These are phyloP conservation scores for Pichia norvegensis DNA, from an alignment of 1,139 yeast genomes.

Conservation along the genomic window DNA sequence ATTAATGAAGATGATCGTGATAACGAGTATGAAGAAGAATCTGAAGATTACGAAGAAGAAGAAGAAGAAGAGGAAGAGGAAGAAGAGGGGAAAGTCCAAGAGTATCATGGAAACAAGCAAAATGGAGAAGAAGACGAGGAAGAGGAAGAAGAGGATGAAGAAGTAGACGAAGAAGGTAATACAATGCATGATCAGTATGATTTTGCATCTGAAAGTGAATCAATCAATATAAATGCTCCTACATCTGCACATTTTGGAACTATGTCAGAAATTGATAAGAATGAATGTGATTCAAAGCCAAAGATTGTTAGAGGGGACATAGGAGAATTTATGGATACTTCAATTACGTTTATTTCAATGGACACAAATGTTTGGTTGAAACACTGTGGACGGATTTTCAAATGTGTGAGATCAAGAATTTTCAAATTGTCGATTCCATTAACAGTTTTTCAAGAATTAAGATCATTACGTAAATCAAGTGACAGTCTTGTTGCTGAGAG, in stretches of 20 bases:
- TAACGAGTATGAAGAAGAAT: constrained; percentile 4
- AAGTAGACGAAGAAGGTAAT: constrained; percentile 15
- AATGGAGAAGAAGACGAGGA: constrained; percentile 11
- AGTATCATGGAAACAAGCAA: constrained; percentile 1
- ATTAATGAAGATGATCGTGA: constrained; percentile 6
- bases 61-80: constrained; percentile 15
- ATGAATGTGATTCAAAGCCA: background rate
- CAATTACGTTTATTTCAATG: constrained; percentile 52
- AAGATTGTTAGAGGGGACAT: constrained; percentile 23
- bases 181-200: constrained; percentile 8
- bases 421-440: constrained; percentile 57
- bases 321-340: constrained; percentile 41
- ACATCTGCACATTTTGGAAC: constrained; percentile 1
- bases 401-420: constrained; percentile 55
- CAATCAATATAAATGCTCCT: constrained; percentile 11
- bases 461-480: constrained; percentile 65
- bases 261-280: constrained; percentile 10
- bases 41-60: constrained; percentile 4
- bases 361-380: constrained; percentile 80
- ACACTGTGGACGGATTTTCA: constrained; percentile 69
- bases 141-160: constrained; percentile 17
- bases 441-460: constrained; percentile 69
- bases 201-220: constrained; percentile 8
- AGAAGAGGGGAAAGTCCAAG: constrained; percentile 7
- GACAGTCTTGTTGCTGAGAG: constrained; percentile 75